A percentile compares a stretch with the other conserved stretches of the same genome.
Evolutionary conservation across 768 basidiomycete genomes (phyloP).

Genomic region (Boletellus sp.): DNA sequence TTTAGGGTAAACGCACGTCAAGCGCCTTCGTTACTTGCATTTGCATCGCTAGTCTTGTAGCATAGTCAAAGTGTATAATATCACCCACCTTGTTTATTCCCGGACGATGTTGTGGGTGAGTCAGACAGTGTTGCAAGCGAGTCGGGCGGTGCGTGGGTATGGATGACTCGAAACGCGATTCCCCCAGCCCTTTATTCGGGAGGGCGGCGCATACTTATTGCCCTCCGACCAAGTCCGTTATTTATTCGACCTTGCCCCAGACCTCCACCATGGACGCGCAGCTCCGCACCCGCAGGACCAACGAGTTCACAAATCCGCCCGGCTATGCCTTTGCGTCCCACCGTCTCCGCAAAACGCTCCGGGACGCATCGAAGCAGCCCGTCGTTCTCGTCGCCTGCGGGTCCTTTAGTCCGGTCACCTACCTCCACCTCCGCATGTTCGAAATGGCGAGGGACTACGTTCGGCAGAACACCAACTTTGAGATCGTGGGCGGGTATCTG

Average conservation of each 20-base stretch:
- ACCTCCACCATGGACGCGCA: slow-evolving; percentile 26
- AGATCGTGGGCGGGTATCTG: slow-evolving; percentile 93
- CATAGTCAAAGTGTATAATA: slow-evolving; percentile 24
- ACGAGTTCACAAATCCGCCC: slow-evolving; percentile 56
- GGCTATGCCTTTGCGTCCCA: slow-evolving; percentile 67
- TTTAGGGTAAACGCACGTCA: slow-evolving; percentile 4
- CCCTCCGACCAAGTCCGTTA: slow-evolving; percentile 8
- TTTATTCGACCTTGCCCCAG: slow-evolving; percentile 1
- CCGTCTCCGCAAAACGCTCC: slow-evolving; percentile 56
- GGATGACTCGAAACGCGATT: slow-evolving; percentile 13
- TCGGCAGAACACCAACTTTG: slow-evolving; percentile 86
- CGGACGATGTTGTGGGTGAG: neutral
- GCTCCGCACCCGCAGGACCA: slow-evolving; percentile 18
- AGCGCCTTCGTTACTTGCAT: slow-evolving; percentile 5
- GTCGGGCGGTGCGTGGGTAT: slow-evolving; percentile 16
- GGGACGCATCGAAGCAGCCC: slow-evolving; percentile 69
- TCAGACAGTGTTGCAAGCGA: neutral
- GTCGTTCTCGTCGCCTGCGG: slow-evolving; percentile 95
- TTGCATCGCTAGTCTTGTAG: slow-evolving; percentile 18
- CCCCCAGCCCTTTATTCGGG: neutral
- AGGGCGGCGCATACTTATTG: neutral
- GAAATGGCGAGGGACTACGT: slow-evolving; percentile 99
- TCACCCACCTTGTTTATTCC: too few species aligned
- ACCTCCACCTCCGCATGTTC: slow-evolving; percentile 97
- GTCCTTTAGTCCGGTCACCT: slow-evolving; percentile 97